Base-by-base conservation (phyloP, 1,284 basidiomycete genomes). In the Hymenochaete sp. region DNA sequence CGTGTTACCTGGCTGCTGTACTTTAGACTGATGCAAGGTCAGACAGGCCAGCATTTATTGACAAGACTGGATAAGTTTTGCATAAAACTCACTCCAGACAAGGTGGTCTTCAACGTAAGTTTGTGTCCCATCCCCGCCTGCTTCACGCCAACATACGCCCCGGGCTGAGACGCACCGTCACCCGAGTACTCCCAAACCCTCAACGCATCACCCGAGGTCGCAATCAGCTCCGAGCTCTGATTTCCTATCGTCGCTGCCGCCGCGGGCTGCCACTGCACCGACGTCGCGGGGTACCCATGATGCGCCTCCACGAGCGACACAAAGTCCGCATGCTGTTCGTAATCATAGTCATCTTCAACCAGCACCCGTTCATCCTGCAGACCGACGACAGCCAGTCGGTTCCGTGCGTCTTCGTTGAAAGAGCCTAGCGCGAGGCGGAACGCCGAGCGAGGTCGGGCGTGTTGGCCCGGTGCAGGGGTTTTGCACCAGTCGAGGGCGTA, bases 181-280 rank as follows among this genome's bases (percentile, higher is more conserved):
- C 73, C 72, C 56, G 71, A 67, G 55, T 85, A 88, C 62, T 95
- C 91, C 79, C 87, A 96, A 50, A 96, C 75, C 53, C 91, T 72
- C 57, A 97, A 61, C 45, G 89, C 86, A 60, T 96, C 93, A 19
- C 87, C 88, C 0, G 89, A 92, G 3, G 89, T 93, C 10, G 92
- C 93, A 13, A 97, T 69, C 42, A 95, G 65, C 63, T 96, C 93
- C 33, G 80, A 72, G 26, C 49, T 51, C 31, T 22, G 52, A 27
- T 43, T 47, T 5, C 24, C 19, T 3, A 35, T 21, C 26, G 24
- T 35, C 13, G 66, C 63, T 3, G 85, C 71, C 18, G 74, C 71
- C 3, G 76, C 72, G 16, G 89, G 88, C 54, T 89, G 85, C 83
- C 88, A 92, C 59, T 84, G 83, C 42, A 92, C 60, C 57, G 75